phyloP scores from a whole-genome alignment of 805 yeast species.

The Saccharomycopsis amapae region DNA sequence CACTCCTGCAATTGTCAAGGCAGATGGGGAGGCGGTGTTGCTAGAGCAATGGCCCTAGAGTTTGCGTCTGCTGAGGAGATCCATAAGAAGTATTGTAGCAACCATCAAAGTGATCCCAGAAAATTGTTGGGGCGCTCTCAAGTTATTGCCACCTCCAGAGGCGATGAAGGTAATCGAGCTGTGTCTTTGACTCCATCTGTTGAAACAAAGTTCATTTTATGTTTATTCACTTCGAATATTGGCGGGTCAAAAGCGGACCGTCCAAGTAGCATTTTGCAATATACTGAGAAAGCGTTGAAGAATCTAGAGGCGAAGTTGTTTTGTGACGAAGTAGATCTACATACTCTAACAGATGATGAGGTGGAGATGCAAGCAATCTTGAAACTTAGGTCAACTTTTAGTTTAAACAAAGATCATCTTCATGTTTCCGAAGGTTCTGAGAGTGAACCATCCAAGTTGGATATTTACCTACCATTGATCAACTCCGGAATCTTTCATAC shows the following conservation, averaged over 20 bases:
- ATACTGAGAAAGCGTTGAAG: slow-evolving; percentile 44
- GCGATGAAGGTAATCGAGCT: slow-evolving; percentile 25
- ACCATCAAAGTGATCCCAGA: slow-evolving; percentile 28
- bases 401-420: neutral
- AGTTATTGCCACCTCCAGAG: slow-evolving; percentile 32
- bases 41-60: slow-evolving; percentile 43
- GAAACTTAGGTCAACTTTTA: neutral
- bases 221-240: slow-evolving; percentile 63
- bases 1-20: slow-evolving; percentile 82
- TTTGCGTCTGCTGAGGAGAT: slow-evolving; percentile 44
- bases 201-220: slow-evolving; percentile 38
- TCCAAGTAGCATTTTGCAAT: slow-evolving; percentile 39
- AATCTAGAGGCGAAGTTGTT: slow-evolving; percentile 36
- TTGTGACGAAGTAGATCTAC: neutral
- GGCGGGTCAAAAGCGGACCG: slow-evolving; percentile 39
- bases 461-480: slow-evolving; percentile 63
- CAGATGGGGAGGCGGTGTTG: slow-evolving; percentile 82
- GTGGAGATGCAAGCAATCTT: slow-evolving; percentile 7
- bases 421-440: too few species aligned
- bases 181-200: neutral
- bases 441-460: slow-evolving; percentile 16
- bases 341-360: neutral
- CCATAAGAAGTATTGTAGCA: slow-evolving; percentile 15
- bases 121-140: slow-evolving; percentile 49
- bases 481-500: slow-evolving; percentile 76